Percentiles rank a stretch among this genome's conserved stretches.
Evolutionary conservation across 2,329 filamentous ascomycete genomes (phyloP).

Genomic region (Colletotrichum limetticola): DNA sequence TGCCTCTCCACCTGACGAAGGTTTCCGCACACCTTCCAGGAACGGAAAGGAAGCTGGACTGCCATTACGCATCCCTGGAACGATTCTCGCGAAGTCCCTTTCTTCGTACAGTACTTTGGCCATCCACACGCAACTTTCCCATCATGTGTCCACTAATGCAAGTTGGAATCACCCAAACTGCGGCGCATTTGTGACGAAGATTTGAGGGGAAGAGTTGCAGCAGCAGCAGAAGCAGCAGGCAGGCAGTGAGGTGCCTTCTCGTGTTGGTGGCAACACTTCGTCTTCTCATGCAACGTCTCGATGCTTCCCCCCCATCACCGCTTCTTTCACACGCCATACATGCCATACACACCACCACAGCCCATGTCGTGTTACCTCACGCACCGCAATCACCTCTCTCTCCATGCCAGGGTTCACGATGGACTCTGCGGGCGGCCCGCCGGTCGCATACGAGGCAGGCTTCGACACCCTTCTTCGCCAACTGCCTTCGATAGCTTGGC

Average conservation of each 20-base stretch:
- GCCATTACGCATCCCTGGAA: neutral
- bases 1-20: neutral
- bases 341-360: neutral
- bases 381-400: neutral
- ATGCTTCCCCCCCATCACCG: neutral
- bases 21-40: neutral
- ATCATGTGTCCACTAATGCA: constrained; percentile 31
- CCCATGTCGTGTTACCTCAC: constrained; percentile 6
- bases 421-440: constrained; percentile 17
- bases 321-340: constrained; percentile 3
- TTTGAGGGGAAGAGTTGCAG: neutral
- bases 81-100: constrained; percentile 21
- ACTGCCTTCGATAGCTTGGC: neutral
- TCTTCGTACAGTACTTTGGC: constrained; percentile 31
- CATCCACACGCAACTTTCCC: constrained; percentile 19
- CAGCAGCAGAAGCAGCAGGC: too few species aligned
- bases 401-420: neutral
- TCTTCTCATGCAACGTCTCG: neutral
- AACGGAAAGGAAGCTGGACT: neutral
- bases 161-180: constrained; percentile 19
- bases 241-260: neutral
- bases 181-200: constrained; percentile 9
- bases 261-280: constrained; percentile 11
- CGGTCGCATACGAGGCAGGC: constrained; percentile 13
- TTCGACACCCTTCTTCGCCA: constrained; percentile 1